These are phyloP conservation scores for Sporisorium exsertum DNA, from an alignment of 1,284 basidiomycete species.

Conservation along the genomic window DNA sequence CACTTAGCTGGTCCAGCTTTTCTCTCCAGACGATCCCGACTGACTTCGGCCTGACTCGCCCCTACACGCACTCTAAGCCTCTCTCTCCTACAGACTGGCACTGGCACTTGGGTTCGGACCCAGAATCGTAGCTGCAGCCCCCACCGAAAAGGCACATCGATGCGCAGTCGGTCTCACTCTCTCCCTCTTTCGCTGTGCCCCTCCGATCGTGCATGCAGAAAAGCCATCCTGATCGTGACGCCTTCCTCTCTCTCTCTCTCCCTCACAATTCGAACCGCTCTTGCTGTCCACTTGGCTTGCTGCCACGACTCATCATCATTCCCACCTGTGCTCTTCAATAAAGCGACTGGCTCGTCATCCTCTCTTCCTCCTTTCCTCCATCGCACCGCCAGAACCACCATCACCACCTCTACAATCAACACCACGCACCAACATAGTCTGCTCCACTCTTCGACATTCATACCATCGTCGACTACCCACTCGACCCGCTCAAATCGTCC, in stretches of 20 bases:
- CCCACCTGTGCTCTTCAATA: not conserved
- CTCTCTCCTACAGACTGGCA: too few relatives aligned
- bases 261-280: not conserved
- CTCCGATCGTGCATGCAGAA: not conserved
- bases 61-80: too few relatives aligned
- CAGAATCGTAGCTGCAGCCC: not conserved
- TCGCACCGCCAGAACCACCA: too few relatives aligned
- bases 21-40: not conserved
- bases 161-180: not conserved
- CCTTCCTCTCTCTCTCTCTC: not conserved
- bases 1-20: not conserved
- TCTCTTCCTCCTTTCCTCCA: not conserved
- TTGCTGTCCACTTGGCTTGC: not conserved
- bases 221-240: not conserved
- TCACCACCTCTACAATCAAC: too few relatives aligned
- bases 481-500: not conserved
- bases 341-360: not conserved
- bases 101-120: not conserved
- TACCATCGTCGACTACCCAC: not conserved
- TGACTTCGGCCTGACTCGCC: constrained; percentile 2
- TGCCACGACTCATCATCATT: not conserved
- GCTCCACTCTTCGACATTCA: not conserved
- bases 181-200: not conserved
- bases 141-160: too few relatives aligned
- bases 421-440: too few relatives aligned